Conservation (phyloP, 768 basidiomycete genomes). For the Mycena polygramma region DNA sequence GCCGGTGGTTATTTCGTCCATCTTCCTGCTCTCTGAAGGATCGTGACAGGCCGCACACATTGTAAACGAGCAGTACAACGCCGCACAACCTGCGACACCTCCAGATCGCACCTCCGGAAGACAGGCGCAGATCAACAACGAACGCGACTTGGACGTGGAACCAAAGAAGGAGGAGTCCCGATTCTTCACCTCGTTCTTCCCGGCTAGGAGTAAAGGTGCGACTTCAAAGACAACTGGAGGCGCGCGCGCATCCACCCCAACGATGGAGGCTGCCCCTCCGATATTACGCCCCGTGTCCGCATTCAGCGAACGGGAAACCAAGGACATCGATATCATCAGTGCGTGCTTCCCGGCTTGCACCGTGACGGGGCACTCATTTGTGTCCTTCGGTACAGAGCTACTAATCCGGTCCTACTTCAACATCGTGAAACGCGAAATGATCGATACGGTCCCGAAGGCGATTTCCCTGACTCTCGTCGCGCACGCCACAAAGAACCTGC, state of each 20-base stretch:
- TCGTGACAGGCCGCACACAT: slow-evolving; percentile 83
- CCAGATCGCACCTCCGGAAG: slow-evolving; percentile 81
- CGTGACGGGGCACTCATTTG: background rate
- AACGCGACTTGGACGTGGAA: slow-evolving; percentile 96
- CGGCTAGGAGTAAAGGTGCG: slow-evolving; percentile 65
- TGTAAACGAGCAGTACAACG: slow-evolving; percentile 84
- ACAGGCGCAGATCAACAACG: slow-evolving; percentile 83
- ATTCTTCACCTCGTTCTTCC: slow-evolving; percentile 98
- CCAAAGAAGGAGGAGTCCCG: slow-evolving; percentile 88
- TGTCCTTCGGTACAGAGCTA: slow-evolving; percentile 67
- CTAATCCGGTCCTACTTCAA: slow-evolving; percentile 98
- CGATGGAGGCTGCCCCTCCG: slow-evolving; percentile 81
- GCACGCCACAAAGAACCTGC: slow-evolving; percentile 93
- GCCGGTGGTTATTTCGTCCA: slow-evolving; percentile 47
- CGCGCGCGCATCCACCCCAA: slow-evolving; percentile 44
- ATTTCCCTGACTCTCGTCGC: slow-evolving; percentile 92
- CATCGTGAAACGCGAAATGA: slow-evolving; percentile 99
- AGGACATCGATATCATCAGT: slow-evolving; percentile 99
- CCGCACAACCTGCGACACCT: slow-evolving; percentile 76
- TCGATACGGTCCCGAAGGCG: slow-evolving; percentile 99
- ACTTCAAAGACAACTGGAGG: background rate
- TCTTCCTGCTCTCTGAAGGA: background rate
- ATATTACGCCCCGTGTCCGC: slow-evolving; percentile 91
- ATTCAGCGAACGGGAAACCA: slow-evolving; percentile 92
- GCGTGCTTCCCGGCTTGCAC: slow-evolving; percentile 50